Evolutionary conservation across 306 rosid genomes (phyloP).

Genomic region (Rosa rugosa): DNA sequence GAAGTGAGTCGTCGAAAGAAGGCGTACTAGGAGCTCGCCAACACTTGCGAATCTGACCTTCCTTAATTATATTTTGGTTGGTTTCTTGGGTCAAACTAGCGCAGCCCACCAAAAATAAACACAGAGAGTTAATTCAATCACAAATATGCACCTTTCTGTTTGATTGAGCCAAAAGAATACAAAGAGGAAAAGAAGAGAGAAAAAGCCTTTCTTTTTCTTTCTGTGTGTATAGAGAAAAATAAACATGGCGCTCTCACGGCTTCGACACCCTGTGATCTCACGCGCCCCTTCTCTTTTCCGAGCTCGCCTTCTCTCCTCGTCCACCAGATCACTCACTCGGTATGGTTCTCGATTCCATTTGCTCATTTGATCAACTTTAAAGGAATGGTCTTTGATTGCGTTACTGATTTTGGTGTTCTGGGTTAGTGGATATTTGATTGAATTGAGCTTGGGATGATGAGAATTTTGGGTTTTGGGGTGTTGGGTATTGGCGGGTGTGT

Average conservation of each 20-base stretch:
- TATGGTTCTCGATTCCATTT: conserved; percentile 13
- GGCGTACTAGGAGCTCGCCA: neutral
- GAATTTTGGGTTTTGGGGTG: conserved; percentile 1
- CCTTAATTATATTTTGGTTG: neutral
- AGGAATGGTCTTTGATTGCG: neutral
- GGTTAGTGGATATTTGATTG: conserved; percentile 17
- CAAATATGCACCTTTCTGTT: neutral
- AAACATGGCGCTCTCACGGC: conserved; percentile 82
- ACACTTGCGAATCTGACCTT: neutral
- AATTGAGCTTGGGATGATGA: conserved; percentile 12
- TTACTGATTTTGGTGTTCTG: conserved; percentile 4
- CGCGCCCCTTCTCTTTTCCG: conserved; percentile 46
- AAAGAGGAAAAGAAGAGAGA: neutral
- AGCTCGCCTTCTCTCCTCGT: conserved; percentile 57
- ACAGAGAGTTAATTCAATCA: neutral
- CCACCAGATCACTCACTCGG: conserved; percentile 68
- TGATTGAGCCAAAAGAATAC: neutral
- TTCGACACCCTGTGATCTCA: conserved; percentile 70
- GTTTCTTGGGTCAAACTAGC: neutral
- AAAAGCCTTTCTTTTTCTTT: neutral
- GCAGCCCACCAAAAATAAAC: neutral
- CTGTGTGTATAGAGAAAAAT: neutral
- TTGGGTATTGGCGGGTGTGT: conserved; percentile 5
- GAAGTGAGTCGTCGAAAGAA: neutral
- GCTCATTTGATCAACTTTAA: neutral